Evolutionary conservation across 192 early-diverging fungal species (phyloP), one percentile per base, ranked within the genome.

Genomic region (Podila verticillata): DNA sequence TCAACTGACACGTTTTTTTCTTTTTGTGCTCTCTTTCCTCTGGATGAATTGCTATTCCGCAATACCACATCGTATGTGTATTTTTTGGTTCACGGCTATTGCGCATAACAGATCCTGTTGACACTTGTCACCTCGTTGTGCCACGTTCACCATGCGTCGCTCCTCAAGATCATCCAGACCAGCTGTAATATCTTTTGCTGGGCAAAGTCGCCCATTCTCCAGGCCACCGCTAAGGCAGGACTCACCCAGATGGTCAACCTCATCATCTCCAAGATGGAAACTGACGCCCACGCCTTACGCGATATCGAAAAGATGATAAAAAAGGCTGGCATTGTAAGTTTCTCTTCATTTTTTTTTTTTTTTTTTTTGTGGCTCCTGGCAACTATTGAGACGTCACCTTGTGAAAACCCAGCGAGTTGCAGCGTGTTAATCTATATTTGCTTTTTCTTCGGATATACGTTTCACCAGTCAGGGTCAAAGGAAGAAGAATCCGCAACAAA

Each of bases 101-200:
- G 22, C 28, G 26, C 35, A 28, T 9, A 24, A 24, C 63, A 80
- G 75, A 72, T 80, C 44, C 60, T 85, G 30, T 66, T 85, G 57
- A 85, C 84, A 12, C 49, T 85, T 19, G 84, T 85, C 24, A 85
- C 84, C 19, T 72, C 84, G 12, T 70, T 74, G 8, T 85, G 84
- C 57, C 74, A 81, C 13, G 84, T 85, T 47, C 84, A 85, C 58
- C 79, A 81, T 57, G 75, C 75, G 10, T 79, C 74, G 31, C 81
- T 85, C 24, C 48, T 85, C 17, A 85, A 85, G 54, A 78, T 85
- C 61, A 82, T 85, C 63, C 84, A 85, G 63, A 82, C 84, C 29
- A 74, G 78, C 54, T 85, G 80, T 67, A 85, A 85, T 30, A 82
- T 85, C 9, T 85, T 63, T 73, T 85, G 84, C 70, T 85, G 72